phyloP scores from a whole-genome alignment of 2,329 filamentous ascomycete genomes.

The Aphanocladium album region DNA sequence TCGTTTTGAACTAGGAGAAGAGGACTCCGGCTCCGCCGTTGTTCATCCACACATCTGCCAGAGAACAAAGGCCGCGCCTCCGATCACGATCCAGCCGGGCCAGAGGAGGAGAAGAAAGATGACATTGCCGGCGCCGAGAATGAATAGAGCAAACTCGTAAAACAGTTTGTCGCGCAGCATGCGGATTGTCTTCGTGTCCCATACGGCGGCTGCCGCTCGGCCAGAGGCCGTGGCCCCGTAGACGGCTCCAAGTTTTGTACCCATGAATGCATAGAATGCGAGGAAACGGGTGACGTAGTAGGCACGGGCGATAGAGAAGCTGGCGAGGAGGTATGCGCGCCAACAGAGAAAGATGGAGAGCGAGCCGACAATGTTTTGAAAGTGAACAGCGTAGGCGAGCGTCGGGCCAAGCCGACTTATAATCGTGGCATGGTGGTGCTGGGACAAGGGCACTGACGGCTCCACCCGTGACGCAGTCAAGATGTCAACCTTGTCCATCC shows the following conservation, averaged over 20 bases:
- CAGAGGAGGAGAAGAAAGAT: slow-evolving; percentile 49
- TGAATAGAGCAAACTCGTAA: slow-evolving; percentile 46
- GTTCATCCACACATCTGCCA: slow-evolving; percentile 32
- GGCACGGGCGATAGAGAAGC: slow-evolving; percentile 20
- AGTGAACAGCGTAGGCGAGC: slow-evolving; percentile 29
- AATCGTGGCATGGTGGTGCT: slow-evolving; percentile 15
- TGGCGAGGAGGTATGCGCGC: slow-evolving; percentile 27
- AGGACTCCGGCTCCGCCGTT: neutral
- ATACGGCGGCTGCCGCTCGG: slow-evolving; percentile 25
- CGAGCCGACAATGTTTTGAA: slow-evolving; percentile 30
- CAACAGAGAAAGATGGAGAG: slow-evolving; percentile 28
- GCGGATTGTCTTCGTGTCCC: slow-evolving; percentile 33
- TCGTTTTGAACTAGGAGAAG: neutral
- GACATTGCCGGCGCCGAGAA: slow-evolving; percentile 46
- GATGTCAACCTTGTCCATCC: slow-evolving; percentile 33
- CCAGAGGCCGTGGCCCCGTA: slow-evolving; percentile 26
- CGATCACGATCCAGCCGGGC: slow-evolving; percentile 52
- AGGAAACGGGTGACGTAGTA: slow-evolving; percentile 23
- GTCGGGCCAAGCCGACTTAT: slow-evolving; percentile 29
- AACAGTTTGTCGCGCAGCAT: slow-evolving; percentile 42
- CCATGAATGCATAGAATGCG: slow-evolving; percentile 23
- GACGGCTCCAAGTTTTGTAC: slow-evolving; percentile 25
- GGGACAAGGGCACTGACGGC: slow-evolving; percentile 15
- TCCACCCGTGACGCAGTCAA: slow-evolving; percentile 34
- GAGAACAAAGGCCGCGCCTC: slow-evolving; percentile 27